These are phyloP conservation scores for Camellia lanceoleosa DNA, from an alignment of 148 eudicot genomes.

Conservation along the genomic window DNA sequence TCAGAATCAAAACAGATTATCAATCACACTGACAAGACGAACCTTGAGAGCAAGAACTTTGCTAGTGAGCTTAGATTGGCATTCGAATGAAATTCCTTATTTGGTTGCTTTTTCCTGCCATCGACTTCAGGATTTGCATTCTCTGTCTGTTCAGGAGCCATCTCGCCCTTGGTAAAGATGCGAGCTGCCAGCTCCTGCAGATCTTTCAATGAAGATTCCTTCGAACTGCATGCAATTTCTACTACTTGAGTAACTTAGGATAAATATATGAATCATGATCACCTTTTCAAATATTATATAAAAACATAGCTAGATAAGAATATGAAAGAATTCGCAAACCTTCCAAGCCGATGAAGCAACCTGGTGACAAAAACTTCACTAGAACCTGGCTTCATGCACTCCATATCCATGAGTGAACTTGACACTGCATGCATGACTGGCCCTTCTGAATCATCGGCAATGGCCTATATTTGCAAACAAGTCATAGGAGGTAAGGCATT, in stretches of 20 bases:
- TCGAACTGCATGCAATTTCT: conserved; percentile 47
- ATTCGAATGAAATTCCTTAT: conserved; percentile 59
- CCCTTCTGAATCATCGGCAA: conserved; percentile 59
- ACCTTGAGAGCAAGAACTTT: conserved; percentile 86
- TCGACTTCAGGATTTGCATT: conserved; percentile 53
- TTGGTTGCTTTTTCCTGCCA: conserved; percentile 56
- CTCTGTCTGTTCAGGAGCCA: conserved; percentile 36
- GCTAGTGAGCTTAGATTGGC: conserved; percentile 82
- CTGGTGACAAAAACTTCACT: conserved; percentile 60
- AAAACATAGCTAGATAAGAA: not conserved
- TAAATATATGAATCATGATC: not conserved
- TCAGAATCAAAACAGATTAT: conserved; percentile 3
- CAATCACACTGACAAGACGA: conserved; percentile 25
- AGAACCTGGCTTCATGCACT: conserved; percentile 73
- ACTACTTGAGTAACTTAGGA: not conserved
- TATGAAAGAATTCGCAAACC: conserved; percentile 36
- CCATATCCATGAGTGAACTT: conserved; percentile 78
- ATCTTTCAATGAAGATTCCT: conserved; percentile 71
- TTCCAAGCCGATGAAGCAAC: conserved; percentile 83
- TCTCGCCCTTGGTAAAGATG: conserved; percentile 49
- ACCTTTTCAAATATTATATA: not conserved
- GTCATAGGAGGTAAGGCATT: conserved; percentile 10
- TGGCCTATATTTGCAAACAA: conserved; percentile 36
- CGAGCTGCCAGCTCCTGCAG: conserved; percentile 72
- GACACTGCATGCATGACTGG: conserved; percentile 43